phyloP scores from a whole-genome alignment of 768 basidiomycete genomes.

The Lenzites betulinus region DNA sequence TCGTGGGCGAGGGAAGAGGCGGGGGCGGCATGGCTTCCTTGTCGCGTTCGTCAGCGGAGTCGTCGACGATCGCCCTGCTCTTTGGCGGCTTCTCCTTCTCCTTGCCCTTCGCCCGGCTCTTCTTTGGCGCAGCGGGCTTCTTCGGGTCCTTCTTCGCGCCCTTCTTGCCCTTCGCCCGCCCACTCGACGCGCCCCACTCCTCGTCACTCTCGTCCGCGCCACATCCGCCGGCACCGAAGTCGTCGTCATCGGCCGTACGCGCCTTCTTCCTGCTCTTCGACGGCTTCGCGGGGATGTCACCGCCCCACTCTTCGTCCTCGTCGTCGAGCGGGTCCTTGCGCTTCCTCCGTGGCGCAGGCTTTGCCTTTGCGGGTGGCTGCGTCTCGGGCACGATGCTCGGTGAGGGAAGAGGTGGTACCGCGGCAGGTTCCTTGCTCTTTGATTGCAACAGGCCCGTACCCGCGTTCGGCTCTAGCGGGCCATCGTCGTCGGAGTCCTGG shows the following conservation, averaged over 20 bases:
- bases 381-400: constrained; percentile 18
- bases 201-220: constrained; percentile 27
- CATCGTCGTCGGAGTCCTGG: background rate
- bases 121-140: constrained; percentile 13
- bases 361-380: constrained; percentile 4
- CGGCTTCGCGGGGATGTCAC: constrained; percentile 14
- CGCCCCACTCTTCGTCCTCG: constrained; percentile 20
- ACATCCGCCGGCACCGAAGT: constrained; percentile 19
- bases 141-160: constrained; percentile 14
- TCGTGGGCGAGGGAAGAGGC: background rate
- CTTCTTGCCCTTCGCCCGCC: constrained; percentile 24
- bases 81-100: constrained; percentile 7
- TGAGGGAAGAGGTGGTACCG: constrained; percentile 10
- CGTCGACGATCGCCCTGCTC: constrained; percentile 14
- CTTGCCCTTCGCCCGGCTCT: constrained; percentile 4
- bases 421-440: background rate
- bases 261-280: constrained; percentile 26
- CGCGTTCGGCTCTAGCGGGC: background rate
- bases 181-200: constrained; percentile 23
- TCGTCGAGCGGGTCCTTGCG: constrained; percentile 18
- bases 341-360: constrained; percentile 8
- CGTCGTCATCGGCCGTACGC: constrained; percentile 25
- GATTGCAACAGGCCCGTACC: background rate
- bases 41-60: constrained; percentile 15
- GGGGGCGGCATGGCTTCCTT: constrained; percentile 9